phyloP scores from a whole-genome alignment of 768 basidiomycete genomes.

The Hygrocybe coccinea region DNA sequence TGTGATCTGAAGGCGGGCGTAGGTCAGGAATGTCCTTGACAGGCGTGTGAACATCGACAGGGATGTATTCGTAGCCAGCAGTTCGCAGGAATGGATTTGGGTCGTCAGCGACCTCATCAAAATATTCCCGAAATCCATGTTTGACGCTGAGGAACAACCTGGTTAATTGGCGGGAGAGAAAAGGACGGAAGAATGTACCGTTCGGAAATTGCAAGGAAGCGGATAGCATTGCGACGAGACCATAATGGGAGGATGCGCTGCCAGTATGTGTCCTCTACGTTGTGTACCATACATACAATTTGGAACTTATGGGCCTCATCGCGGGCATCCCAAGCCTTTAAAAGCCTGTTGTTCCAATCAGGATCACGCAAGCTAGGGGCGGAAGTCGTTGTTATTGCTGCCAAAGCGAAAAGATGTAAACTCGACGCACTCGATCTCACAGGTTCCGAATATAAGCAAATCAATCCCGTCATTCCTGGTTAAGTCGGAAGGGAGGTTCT shows the following conservation, averaged over 20 bases:
- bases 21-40: slow-evolving; percentile 30
- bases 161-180: slow-evolving; percentile 23
- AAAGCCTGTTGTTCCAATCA: slow-evolving; percentile 22
- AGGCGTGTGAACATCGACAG: slow-evolving; percentile 34
- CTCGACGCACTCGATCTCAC: slow-evolving; percentile 38
- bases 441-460: slow-evolving; percentile 40
- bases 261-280: slow-evolving; percentile 28
- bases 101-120: slow-evolving; percentile 29
- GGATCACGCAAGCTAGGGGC: slow-evolving; percentile 19
- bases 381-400: neutral
- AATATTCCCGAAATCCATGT: slow-evolving; percentile 9
- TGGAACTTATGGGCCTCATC: slow-evolving; percentile 35
- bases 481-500: slow-evolving; percentile 27
- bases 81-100: slow-evolving; percentile 23
- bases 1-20: slow-evolving; percentile 15
- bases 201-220: slow-evolving; percentile 35
- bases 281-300: slow-evolving; percentile 41
- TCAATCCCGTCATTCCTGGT: slow-evolving; percentile 28
- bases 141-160: slow-evolving; percentile 21
- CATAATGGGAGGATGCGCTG: slow-evolving; percentile 33
- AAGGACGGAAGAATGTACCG: slow-evolving; percentile 29
- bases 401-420: neutral
- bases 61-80: slow-evolving; percentile 33
- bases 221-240: slow-evolving; percentile 35
- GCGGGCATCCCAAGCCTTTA: slow-evolving; percentile 35